A percentile compares a stretch with the other conserved stretches of the same genome.
These are phyloP conservation scores for Chaetomiaceae sp. DNA, from an alignment of 2,329 filamentous ascomycete species.

Conservation along the genomic window DNA sequence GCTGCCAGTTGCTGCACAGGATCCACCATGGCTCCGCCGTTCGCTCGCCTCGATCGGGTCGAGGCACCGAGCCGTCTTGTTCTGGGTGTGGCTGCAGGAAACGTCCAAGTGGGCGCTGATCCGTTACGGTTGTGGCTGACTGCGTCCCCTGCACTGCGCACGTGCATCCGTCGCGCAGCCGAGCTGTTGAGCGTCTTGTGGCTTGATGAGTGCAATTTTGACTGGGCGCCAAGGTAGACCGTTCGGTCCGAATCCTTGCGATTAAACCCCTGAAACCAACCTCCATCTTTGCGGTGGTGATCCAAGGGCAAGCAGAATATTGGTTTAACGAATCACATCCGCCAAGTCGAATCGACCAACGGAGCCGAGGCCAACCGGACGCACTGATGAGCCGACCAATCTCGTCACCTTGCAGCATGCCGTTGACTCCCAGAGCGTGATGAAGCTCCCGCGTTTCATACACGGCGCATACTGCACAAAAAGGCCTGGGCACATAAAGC, in stretches of 20 bases:
- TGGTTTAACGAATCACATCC: neutral
- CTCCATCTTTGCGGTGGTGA: too few relatives aligned
- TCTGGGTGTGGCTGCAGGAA: conserved; percentile 2
- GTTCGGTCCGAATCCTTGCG: conserved; percentile 29
- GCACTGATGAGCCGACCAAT: too few relatives aligned
- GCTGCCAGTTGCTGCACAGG: neutral
- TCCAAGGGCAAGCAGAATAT: neutral
- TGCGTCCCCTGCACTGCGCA: conserved; percentile 10
- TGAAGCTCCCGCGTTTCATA: too few relatives aligned
- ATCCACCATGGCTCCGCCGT: neutral
- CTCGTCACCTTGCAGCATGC: too few relatives aligned
- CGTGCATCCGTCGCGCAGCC: conserved; percentile 18
- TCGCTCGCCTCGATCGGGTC: neutral
- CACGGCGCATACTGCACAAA: too few relatives aligned
- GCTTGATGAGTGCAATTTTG: neutral
- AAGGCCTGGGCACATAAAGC: too few relatives aligned
- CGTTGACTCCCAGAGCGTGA: too few relatives aligned
- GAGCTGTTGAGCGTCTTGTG: conserved; percentile 1
- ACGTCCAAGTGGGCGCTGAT: neutral
- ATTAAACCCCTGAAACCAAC: conserved; percentile 8
- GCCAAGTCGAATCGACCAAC: too few relatives aligned
- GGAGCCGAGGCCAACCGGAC: too few relatives aligned
- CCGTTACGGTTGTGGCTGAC: conserved; percentile 8
- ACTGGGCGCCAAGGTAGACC: conserved; percentile 15
- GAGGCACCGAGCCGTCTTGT: neutral